phyloP scores from a whole-genome alignment of 306 rosid genomes.

The Dicorynia guianensis region DNA sequence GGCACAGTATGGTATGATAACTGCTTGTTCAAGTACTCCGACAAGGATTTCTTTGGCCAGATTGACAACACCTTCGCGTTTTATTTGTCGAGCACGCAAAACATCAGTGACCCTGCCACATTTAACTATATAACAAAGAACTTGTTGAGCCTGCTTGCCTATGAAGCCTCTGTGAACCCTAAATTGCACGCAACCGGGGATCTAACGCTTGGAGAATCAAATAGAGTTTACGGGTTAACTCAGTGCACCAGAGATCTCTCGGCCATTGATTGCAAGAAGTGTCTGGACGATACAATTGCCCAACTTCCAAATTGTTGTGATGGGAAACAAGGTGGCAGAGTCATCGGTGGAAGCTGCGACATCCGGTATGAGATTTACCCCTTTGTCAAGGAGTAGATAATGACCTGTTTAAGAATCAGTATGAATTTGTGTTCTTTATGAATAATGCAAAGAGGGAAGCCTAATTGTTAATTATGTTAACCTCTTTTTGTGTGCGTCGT shows the following conservation, averaged over 20 bases:
- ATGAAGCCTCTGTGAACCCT: conserved; percentile 4
- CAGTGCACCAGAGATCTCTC: conserved; percentile 58
- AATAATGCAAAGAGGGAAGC: too few relatives aligned
- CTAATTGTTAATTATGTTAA: too few relatives aligned
- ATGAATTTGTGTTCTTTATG: too few relatives aligned
- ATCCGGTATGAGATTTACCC: too few relatives aligned
- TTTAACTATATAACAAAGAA: conserved; percentile 34
- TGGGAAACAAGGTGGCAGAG: conserved; percentile 47
- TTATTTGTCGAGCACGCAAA: conserved; percentile 31
- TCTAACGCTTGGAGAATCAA: conserved; percentile 10
- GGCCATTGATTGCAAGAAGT: conserved; percentile 45
- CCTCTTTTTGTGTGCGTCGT: too few relatives aligned
- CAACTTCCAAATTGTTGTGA: conserved; percentile 49
- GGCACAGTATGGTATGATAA: conserved; percentile 48
- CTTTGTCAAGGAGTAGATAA: too few relatives aligned
- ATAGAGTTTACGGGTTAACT: conserved; percentile 44
- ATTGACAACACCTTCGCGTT: conserved; percentile 37
- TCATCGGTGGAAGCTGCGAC: too few relatives aligned
- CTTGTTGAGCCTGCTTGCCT: conserved; percentile 26
- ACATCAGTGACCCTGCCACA: conserved; percentile 16
- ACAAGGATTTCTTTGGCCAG: conserved; percentile 47
- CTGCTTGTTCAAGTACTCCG: conserved; percentile 48
- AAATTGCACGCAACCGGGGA: conserved; percentile 44
- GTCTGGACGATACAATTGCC: conserved; percentile 47
- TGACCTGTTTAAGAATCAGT: too few relatives aligned